Evolutionary conservation across 176 grass and related monocot genomes (phyloP), one percentile per base, ranked within the genome.

Genomic region (Thinopyrum elongatum): DNA sequence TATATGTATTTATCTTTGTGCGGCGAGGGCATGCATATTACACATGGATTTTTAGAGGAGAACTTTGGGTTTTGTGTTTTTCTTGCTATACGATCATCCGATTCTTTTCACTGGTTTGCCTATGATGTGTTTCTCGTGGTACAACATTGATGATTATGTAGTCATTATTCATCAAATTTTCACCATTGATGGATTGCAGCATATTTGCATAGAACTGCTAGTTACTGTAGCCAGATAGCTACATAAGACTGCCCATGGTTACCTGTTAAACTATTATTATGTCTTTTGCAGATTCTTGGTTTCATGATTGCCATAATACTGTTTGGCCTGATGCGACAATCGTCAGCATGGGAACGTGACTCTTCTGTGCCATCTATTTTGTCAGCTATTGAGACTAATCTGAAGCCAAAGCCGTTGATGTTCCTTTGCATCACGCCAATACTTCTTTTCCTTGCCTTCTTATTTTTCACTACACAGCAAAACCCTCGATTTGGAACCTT

Each of bases 251-350:
- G 14, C 4, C 14, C 46, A 34, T 89, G 26, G 31, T 38, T 38
- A 51, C 36, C 28, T 67, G 53, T 87, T 61, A 79, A 76, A 30
- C 41, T 78, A 69, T 33, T 58, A 14, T 95, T 16, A 74, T 79
- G n/a, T 49, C 12, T 83, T 58, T 82, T 94, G 86, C 92, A 99
- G 97, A 96, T 99, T 86, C 80, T 90, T 78, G 93, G 94, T 80
- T 94, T 99, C 88, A 96, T 96, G 97, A 78, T 96, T 66, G 89
- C 90, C 21, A 60, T 85, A 64, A 91, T 94, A 42, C 88, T 99
- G 74, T 99, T 99, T 65, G 97, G 88, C 60, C 86, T 99, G 64
- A 99, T 94, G 92, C 79, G 86, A 84, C 97, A 99, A 85, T 84
- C 90, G 17, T 87, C 66, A 82, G 92, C 97, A 88, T 96, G 94